Base-by-base conservation (phyloP, 1,284 basidiomycete species). In the Neolentinus lepideus region DNA sequence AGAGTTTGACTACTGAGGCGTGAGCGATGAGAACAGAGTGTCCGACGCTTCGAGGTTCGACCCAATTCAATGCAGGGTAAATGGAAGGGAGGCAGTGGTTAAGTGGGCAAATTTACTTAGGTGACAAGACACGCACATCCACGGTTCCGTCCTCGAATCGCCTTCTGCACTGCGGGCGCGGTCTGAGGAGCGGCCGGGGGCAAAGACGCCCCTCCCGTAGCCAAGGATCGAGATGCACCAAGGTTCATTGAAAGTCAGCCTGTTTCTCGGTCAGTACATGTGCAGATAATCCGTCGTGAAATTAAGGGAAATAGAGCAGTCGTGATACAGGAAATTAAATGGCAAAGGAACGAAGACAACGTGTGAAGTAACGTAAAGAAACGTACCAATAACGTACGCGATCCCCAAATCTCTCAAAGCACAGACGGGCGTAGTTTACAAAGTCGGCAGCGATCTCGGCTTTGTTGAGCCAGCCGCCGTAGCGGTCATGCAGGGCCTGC, bases 201-300 rank as follows among this genome's bases (percentile, higher is more conserved):
- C 84, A 60, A 85, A 85, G 2, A 80, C 73, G 25, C 83, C 85
- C 45, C 79, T 73, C 25, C 80, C 82, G 62, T 87, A 84, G 1
- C 88, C 88, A 31, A 87, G 76, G 51, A 83, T 74, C n/a, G 87
- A 77, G 54, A 85, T 73, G 61, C 82, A 84, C 84, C 83, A 89
- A 0, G 85, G 87, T 71, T 90, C 87, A 66, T 90, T 90, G 67
- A 86, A 69, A 0, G 83, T 86, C 48, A 85, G 71, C 83, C 83
- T 84, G 50, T 6, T 31, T n/a, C n/a, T n/a, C n/a, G n/a, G n/a
- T n/a, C n/a, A 31, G 43, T 21, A 24, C 24, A 21, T 6, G 6
- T n/a, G n/a, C n/a, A n/a, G n/a, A n/a, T n/a, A n/a, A n/a, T n/a
- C n/a, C n/a, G n/a, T n/a, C n/a, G n/a, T n/a, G n/a, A n/a, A n/a